A percentile compares a stretch with the other conserved stretches of the same genome.
Conservation (phyloP, 225 moss, liverwort and hornwort genomes). For the Lunularia cruciata region DNA sequence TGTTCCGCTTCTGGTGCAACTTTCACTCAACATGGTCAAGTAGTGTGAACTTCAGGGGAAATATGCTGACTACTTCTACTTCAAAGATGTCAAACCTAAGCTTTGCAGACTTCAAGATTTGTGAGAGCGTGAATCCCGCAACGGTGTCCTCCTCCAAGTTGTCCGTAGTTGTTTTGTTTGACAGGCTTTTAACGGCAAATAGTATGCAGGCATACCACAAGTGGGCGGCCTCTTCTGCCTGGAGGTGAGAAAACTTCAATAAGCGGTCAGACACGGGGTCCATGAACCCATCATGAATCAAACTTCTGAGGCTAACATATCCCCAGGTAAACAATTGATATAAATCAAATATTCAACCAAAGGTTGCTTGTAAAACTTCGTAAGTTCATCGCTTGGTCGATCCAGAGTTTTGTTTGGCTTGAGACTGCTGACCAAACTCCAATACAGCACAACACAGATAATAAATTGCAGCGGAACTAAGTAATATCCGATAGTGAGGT, state of each 20-base stretch:
- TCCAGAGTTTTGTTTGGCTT: too few species aligned
- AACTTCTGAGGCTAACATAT: too few species aligned
- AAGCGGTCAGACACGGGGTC: conserved; percentile 19
- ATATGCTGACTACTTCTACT: conserved; percentile 1
- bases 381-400: too few species aligned
- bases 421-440: too few species aligned
- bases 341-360: too few species aligned
- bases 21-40: background rate
- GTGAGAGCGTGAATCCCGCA: conserved; percentile 79
- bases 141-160: conserved; percentile 47
- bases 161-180: conserved; percentile 46
- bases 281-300: background rate
- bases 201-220: conserved; percentile 84
- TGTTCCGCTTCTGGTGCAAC: background rate
- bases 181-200: conserved; percentile 73
- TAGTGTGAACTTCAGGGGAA: background rate
- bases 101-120: conserved; percentile 77
- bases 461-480: too few species aligned
- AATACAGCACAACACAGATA: too few species aligned
- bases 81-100: conserved; percentile 48
- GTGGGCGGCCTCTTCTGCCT: conserved; percentile 84
- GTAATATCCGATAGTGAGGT: too few species aligned
- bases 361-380: too few species aligned
- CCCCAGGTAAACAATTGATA: too few species aligned
- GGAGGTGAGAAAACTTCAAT: conserved; percentile 12